Conservation (phyloP, 768 basidiomycete species). For the Calvatia gigantea region DNA sequence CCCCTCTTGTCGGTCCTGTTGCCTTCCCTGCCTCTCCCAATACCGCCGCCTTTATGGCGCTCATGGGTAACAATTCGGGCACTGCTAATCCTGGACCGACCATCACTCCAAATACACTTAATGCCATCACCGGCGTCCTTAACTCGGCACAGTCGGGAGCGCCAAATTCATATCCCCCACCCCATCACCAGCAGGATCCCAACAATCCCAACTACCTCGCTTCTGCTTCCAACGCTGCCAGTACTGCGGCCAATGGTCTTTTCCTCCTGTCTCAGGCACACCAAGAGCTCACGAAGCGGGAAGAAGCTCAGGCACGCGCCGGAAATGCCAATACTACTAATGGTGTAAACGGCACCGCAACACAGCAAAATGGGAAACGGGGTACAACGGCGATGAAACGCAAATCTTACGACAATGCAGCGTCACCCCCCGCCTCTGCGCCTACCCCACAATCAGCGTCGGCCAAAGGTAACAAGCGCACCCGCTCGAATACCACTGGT, state of each 20-base stretch:
- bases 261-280: conserved; percentile 94
- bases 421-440: conserved; percentile 27
- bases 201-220: conserved; percentile 27
- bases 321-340: conserved; percentile 31
- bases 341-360: conserved; percentile 26
- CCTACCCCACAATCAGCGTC: conserved; percentile 22
- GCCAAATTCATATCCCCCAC: conserved; percentile 33
- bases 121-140: conserved; percentile 77
- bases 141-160: conserved; percentile 24
- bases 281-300: conserved; percentile 94
- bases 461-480: conserved; percentile 33
- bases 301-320: conserved; percentile 73
- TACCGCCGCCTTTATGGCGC: conserved; percentile 88
- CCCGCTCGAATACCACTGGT: conserved; percentile 27
- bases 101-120: conserved; percentile 75
- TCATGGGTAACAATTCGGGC: conserved; percentile 66
- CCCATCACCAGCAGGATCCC: conserved; percentile 43
- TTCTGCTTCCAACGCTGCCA: conserved; percentile 55
- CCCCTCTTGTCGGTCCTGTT: conserved; percentile 72
- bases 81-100: conserved; percentile 38
- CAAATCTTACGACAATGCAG: conserved; percentile 54
- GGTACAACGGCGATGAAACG: conserved; percentile 57
- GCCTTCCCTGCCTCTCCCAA: conserved; percentile 85
- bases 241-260: conserved; percentile 83
- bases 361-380: conserved; percentile 40